Percentiles rank a stretch among this genome's conserved stretches.
Evolutionary conservation across 2,329 filamentous ascomycete species (phyloP).

Genomic region (Talaromyces amestolkiae): DNA sequence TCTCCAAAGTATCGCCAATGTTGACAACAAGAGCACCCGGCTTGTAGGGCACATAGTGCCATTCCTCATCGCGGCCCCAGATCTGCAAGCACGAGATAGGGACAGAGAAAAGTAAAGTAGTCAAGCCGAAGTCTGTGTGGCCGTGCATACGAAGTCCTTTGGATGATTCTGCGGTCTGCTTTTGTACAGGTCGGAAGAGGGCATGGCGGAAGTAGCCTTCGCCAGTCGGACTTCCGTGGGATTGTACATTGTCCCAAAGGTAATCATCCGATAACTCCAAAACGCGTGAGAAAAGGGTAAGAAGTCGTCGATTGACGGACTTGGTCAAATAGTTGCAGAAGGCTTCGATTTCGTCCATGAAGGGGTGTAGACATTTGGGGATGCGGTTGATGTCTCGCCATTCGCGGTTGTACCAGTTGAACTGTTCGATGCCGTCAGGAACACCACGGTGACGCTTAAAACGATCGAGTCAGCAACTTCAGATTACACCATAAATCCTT

Average conservation of each 20-base stretch:
- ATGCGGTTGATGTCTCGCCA: slow-evolving; percentile 43
- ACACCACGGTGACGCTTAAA: slow-evolving; percentile 42
- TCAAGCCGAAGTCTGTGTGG: slow-evolving; percentile 50
- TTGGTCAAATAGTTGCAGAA: slow-evolving; percentile 51
- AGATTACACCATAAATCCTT: no score
- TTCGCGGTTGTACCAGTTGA: slow-evolving; percentile 53
- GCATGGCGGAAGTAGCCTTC: slow-evolving; percentile 51
- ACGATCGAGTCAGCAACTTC: background rate
- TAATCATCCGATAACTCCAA: slow-evolving; percentile 47
- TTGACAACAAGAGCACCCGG: slow-evolving; percentile 51
- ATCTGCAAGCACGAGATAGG: slow-evolving; percentile 50
- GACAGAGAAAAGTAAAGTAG: slow-evolving; percentile 49
- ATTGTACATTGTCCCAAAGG: slow-evolving; percentile 47
- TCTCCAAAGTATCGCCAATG: slow-evolving; percentile 47
- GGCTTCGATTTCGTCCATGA: slow-evolving; percentile 51
- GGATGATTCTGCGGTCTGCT: slow-evolving; percentile 38
- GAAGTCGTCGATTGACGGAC: slow-evolving; percentile 47
- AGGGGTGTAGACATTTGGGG: slow-evolving; percentile 49
- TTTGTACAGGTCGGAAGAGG: slow-evolving; percentile 39
- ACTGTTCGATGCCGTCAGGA: slow-evolving; percentile 54
- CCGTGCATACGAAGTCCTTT: slow-evolving; percentile 44
- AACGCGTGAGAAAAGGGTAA: slow-evolving; percentile 44
- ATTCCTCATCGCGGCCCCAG: slow-evolving; percentile 45
- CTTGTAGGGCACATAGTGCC: slow-evolving; percentile 48
- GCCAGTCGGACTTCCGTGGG: slow-evolving; percentile 43